Evolutionary conservation across 208 protist genomes (phyloP), one percentile per base, ranked within the genome.

Genomic region (Borovskyia barvae): DNA sequence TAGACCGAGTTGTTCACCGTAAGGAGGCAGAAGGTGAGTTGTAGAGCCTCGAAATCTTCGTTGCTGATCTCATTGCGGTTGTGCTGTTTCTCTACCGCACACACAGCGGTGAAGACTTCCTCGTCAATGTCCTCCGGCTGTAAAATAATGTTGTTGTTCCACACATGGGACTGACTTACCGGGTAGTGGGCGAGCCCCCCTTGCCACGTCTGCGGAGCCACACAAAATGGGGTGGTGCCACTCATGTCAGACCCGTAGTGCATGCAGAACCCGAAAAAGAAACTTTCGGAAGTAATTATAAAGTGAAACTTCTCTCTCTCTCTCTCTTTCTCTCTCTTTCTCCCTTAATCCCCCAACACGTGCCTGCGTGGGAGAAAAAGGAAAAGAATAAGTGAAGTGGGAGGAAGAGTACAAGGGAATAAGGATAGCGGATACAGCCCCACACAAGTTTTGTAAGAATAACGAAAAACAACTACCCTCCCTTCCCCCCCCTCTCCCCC

Each of bases 91-190:
- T 63, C 49, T 5, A 77, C 40, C 22, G 36, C 35, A 17, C 6
- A 20, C 26, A 66, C 55, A 5, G 37, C 33, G 47, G 30, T 39
- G 42, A 49, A 54, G 17, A 67, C 47, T 0, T 66, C 59, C 19
- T 35, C 55, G 11, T 71, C 57, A 14, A 45, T 33, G 45, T 77
- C 70, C 1, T 47, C 19, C 5, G 55, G 56, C 33, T 67, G 33
- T 30, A 73, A 47, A 15, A 28, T 24, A 15, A 62, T 52, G 2
- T 53, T 65, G 62, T 75, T 75, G 63, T 75, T 75, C 62, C 68
- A 75, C 19, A 46, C 19, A 15, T 57, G 35, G 14, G 67, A 76
- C n/a, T 60, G 26, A n/a, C 40, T 39, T 5, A 41, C 48, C 14
- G 59, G 57, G 64, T 71, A 77, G 19, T 49, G 58, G 20, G 22